Evolutionary conservation across 2,329 filamentous ascomycete species (phyloP), one percentile per base, ranked within the genome.

Genomic region (Phyllosticta paracitricarpa): DNA sequence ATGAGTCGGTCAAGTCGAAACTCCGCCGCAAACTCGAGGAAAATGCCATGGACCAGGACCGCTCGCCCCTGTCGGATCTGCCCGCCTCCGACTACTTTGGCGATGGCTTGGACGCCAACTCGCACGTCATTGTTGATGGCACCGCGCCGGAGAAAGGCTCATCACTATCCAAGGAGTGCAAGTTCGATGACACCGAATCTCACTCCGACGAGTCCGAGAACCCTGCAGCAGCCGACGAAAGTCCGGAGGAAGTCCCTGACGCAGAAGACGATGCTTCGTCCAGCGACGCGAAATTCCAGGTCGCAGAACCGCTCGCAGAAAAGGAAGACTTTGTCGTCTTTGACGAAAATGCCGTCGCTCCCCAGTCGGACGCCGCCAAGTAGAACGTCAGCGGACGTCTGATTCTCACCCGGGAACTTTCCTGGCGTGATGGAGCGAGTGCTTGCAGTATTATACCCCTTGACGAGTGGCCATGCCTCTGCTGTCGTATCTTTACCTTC

Each of bases 21-120:
- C 64, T 68, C 7, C 61, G 69, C 26, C 69, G 61, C 54, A 59
- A 68, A 25, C 61, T 70, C 33, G 65, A 69, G 2, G 69, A 69
- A n/a, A 73, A 75, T 60, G 70, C 69, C 10, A 76, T 76, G 74
- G 72, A 74, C 54, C 71, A 75, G 61, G 74, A 76, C 40, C 70
- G 74, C 28, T 67, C 65, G 40, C 72, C 74, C n/a, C 63, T 76
- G 22, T 68, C 67, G 7, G 72, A 74, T 51, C 65, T 76, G 10
- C 66, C 64, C 9, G 67, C 72, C n/a, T 65, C 65, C 10, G 71
- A 76, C 19, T 76, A 73, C 64, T 76, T 75, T 59, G 72, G 63
- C 24, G 69, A 71, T n/a, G 74, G 74, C 0, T 69, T 73, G 33
- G 70, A 74, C 62, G 70, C 68, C 1, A 65, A 61, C 9, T 70